Evolutionary conservation across 768 basidiomycete species (phyloP), one percentile per base, ranked within the genome.

Genomic region (Suillus paluster): DNA sequence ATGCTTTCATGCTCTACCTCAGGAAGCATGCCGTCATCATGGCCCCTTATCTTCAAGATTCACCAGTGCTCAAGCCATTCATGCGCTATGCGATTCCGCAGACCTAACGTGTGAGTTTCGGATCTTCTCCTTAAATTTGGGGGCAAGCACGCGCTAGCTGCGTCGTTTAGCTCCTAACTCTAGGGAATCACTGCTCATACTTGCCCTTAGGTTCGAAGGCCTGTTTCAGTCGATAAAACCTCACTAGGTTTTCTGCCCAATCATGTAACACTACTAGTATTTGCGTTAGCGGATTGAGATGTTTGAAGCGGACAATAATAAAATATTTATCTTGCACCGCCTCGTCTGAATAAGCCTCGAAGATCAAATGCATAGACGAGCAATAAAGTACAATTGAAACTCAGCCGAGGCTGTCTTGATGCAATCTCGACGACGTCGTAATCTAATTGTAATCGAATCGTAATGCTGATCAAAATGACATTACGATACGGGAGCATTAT

Each of bases 1-100:
- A 77, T 3, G 58, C 75, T 0, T 79, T 79, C 57, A 41, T 54
- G 0, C 8, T 65, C 2, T 79, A 79, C 58, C 70, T 79, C 0
- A 55, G 68, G 0, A 65, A 73, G 15, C 78, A 78, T 56, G 67
- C 70, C 2, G 55, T 63, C n/a, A 62, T 73, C 6, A 34, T 75
- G 34, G 70, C 72, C 1, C 71, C 68, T 0, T 75, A 71, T 62
- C 68, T 75, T 1, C 72, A 73, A 57, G 34, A 34, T 10, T 34
- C 34, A 3, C 34, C 34, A 4, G 34, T 34, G 34, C 6, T 34
- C 4, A 10, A 34, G 1, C 34, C 34, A 1, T 34, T 34, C 10
- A 34, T 34, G 34, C 34, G 34, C 4, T 34, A 34, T 34, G 34
- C 34, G n/a, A n/a, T n/a, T n/a, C n/a, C n/a, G n/a, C n/a, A n/a